These are phyloP conservation scores for Didymella glomerata DNA, from an alignment of 2,329 filamentous ascomycete genomes.

Conservation along the genomic window DNA sequence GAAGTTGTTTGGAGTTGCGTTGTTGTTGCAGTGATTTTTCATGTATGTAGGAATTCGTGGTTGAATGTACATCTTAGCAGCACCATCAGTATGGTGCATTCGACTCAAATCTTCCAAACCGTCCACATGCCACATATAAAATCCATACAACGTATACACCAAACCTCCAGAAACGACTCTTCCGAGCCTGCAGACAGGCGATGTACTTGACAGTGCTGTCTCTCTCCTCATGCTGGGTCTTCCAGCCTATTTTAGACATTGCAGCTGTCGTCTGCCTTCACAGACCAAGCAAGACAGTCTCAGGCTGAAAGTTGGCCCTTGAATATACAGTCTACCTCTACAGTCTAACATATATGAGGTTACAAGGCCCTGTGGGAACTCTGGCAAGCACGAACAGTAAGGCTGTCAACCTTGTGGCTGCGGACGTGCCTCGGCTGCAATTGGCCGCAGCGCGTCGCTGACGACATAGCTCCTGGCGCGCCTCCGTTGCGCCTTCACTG, in stretches of 20 bases:
- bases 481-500: constrained; percentile 14
- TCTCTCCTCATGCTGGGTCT: neutral
- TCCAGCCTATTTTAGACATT: neutral
- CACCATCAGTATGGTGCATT: neutral
- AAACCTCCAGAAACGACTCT: neutral
- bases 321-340: neutral
- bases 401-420: neutral
- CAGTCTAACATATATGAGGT: neutral
- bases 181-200: too few species aligned
- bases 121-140: neutral
- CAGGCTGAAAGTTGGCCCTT: neutral
- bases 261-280: neutral
- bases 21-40: neutral
- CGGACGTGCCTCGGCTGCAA: constrained; percentile 11
- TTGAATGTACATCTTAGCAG: neutral
- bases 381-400: neutral
- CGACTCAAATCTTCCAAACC: neutral
- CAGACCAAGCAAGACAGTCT: neutral
- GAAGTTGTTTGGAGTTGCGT: neutral
- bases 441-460: constrained; percentile 20
- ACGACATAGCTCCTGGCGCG: constrained; percentile 34
- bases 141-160: neutral
- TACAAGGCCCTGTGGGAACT: neutral
- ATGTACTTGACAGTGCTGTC: neutral
- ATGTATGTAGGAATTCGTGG: neutral